Conservation (phyloP, 1,139 yeast genomes). For the Scheffersomyces illinoinensis region DNA sequence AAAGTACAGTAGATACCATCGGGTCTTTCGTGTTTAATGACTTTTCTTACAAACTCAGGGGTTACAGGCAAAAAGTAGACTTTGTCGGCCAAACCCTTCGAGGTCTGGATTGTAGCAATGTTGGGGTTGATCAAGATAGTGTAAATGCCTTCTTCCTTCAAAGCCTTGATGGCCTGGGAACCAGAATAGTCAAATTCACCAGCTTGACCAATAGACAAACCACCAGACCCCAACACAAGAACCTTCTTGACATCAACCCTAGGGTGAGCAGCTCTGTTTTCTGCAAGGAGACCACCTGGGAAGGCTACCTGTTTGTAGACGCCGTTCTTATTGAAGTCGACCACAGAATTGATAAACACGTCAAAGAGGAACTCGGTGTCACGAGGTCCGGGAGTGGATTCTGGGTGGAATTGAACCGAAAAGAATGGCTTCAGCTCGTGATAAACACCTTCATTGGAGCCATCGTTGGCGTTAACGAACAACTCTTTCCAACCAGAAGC, state of each 20-base stretch:
- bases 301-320: conserved; percentile 71
- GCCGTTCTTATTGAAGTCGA: conserved; percentile 57
- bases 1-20: conserved; percentile 96
- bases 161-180: conserved; percentile 90
- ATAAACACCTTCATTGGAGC: conserved; percentile 98
- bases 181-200: conserved; percentile 99
- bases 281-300: conserved; percentile 85
- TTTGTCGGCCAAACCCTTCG: conserved; percentile 96
- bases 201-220: conserved; percentile 98
- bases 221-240: conserved; percentile 96
- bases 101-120: conserved; percentile 98
- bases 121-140: conserved; percentile 95
- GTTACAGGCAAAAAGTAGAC: conserved; percentile 96
- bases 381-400: conserved; percentile 98
- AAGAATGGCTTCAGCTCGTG: conserved; percentile 85
- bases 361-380: conserved; percentile 98
- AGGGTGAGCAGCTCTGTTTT: conserved; percentile 71
- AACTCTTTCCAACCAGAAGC: conserved; percentile 87
- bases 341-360: conserved; percentile 81
- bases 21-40: conserved; percentile 91
- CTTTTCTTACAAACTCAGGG: conserved; percentile 94
- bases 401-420: conserved; percentile 99
- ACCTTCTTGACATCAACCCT: conserved; percentile 88
- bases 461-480: conserved; percentile 94
- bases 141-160: conserved; percentile 96